These are phyloP conservation scores for Nicotiana undulata DNA, from an alignment of 257 asterid genomes.

Conservation along the genomic window DNA sequence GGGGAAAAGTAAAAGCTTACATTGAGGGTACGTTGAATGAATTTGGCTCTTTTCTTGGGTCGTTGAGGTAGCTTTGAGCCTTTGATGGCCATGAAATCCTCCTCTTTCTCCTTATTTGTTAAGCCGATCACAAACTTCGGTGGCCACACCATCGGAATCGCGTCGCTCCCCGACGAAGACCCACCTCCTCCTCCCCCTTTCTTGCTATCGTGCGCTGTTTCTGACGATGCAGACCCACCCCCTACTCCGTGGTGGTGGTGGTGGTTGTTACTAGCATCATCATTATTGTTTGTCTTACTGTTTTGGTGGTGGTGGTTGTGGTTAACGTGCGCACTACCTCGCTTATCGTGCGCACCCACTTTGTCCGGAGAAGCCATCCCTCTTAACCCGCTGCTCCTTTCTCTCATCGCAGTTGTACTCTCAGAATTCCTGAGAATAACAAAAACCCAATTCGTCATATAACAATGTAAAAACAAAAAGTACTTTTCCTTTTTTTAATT, in stretches of 20 bases:
- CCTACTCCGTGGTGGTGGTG: slow-evolving; percentile 24
- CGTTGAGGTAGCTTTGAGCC: slow-evolving; percentile 95
- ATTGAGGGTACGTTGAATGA: slow-evolving; percentile 79
- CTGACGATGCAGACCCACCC: slow-evolving; percentile 77
- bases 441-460: slow-evolving; percentile 3
- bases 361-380: slow-evolving; percentile 41
- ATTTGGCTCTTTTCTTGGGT: slow-evolving; percentile 86
- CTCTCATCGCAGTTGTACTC: slow-evolving; percentile 37
- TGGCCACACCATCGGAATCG: slow-evolving; percentile 59
- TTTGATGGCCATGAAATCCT: slow-evolving; percentile 80
- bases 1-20: slow-evolving; percentile 37
- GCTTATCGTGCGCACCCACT: slow-evolving; percentile 23
- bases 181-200: slow-evolving; percentile 30
- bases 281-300: neutral
- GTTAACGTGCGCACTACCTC: slow-evolving; percentile 11
- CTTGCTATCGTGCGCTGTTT: slow-evolving; percentile 45
- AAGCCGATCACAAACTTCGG: slow-evolving; percentile 78
- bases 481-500: neutral
- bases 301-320: slow-evolving; percentile 16
- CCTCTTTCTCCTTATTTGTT: slow-evolving; percentile 92
- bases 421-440: slow-evolving; percentile 54
- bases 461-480: neutral
- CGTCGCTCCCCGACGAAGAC: slow-evolving; percentile 59
- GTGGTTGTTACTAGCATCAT: slow-evolving; percentile 13
- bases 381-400: slow-evolving; percentile 38